phyloP scores from a whole-genome alignment of 192 early-diverging fungal species.

The Coemansia sp. region DNA sequence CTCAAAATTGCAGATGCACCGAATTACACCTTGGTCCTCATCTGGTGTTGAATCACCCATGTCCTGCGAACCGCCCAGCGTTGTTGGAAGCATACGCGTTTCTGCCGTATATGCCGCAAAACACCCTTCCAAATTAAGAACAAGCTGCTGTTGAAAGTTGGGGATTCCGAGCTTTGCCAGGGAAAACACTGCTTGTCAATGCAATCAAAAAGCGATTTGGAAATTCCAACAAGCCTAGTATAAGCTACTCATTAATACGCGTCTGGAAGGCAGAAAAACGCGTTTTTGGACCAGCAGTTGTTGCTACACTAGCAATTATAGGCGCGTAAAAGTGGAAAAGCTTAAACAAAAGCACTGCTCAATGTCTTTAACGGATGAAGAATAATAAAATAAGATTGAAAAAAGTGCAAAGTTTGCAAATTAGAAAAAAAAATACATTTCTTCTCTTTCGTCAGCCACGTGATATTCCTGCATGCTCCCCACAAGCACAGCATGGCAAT shows the following conservation, averaged over 20 bases:
- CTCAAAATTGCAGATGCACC: constrained; percentile 85
- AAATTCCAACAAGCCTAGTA: no score
- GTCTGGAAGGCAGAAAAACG: background rate
- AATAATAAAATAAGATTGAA: no score
- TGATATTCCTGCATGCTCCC: background rate
- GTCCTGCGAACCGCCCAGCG: constrained; percentile 16
- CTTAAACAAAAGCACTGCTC: no score
- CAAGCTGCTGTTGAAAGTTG: no score
- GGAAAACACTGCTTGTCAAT: background rate
- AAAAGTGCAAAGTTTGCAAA: no score
- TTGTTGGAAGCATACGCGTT: constrained; percentile 25
- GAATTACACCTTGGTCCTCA: constrained; percentile 83
- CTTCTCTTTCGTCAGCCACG: constrained; percentile 8
- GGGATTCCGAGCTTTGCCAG: no score
- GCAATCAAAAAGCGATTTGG: background rate
- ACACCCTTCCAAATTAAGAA: no score
- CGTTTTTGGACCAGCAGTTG: no score
- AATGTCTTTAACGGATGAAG: no score
- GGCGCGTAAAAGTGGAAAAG: constrained; percentile 1
- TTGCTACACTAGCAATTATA: background rate
- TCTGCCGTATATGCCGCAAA: no score
- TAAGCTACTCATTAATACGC: constrained; percentile 5
- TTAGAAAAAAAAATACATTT: background rate
- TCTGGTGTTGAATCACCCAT: constrained; percentile 45
- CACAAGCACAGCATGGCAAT: background rate